phyloP scores from a whole-genome alignment of 306 rosid genomes.

The Gastrolobium villosum region DNA sequence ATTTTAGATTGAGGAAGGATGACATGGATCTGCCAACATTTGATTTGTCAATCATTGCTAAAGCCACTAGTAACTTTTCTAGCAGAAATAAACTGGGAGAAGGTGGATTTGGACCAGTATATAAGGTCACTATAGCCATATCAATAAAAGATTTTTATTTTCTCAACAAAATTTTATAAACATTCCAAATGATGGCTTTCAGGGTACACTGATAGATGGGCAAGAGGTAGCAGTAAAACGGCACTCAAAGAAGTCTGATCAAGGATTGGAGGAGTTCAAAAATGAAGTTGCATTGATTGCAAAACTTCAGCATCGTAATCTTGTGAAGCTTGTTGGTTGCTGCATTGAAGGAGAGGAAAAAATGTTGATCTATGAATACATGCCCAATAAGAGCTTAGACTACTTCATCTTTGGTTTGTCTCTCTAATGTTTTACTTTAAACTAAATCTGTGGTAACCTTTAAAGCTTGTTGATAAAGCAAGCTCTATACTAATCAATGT shows the following conservation, averaged over 20 bases:
- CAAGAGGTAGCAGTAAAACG: conserved; percentile 50
- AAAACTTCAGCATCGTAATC: conserved; percentile 53
- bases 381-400: conserved; percentile 44
- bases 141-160: conserved; percentile 1
- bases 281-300: conserved; percentile 43
- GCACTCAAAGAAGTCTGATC: conserved; percentile 37
- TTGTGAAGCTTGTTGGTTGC: conserved; percentile 51
- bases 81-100: conserved; percentile 52
- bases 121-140: conserved; percentile 49
- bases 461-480: background rate
- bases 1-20: conserved; percentile 26
- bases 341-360: conserved; percentile 39
- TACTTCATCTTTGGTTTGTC: conserved; percentile 46
- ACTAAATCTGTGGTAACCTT: background rate
- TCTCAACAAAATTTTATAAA: background rate
- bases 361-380: conserved; percentile 47
- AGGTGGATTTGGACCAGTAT: conserved; percentile 67
- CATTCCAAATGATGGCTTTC: background rate
- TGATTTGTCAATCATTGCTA: conserved; percentile 47
- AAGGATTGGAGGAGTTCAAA: conserved; percentile 46
- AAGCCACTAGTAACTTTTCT: conserved; percentile 58
- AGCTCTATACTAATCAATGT: background rate
- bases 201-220: conserved; percentile 44
- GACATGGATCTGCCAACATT: conserved; percentile 54
- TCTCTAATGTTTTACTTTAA: background rate